Percentiles rank a stretch among this genome's conserved stretches.
These are phyloP conservation scores for Nicotiana tabacum DNA, from an alignment of 257 asterid genomes.

Conservation along the genomic window DNA sequence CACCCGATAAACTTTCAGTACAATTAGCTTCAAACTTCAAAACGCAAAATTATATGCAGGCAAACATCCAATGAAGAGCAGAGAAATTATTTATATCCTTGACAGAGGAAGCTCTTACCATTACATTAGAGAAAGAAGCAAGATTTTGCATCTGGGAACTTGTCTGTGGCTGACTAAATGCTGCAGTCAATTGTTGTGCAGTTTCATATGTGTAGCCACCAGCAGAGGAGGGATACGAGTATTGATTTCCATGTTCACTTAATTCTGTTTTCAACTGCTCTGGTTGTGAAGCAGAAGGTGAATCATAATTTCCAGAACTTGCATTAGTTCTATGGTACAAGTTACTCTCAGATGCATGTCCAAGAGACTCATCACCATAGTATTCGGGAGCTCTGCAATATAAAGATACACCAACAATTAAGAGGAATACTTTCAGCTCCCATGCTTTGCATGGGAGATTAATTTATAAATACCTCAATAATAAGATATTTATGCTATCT, in stretches of 20 bases:
- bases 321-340: slow-evolving; percentile 46
- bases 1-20: not conserved
- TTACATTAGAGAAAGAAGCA: slow-evolving; percentile 49
- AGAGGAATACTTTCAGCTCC: not conserved
- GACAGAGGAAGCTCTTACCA: slow-evolving; percentile 37
- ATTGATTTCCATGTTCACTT: slow-evolving; percentile 57
- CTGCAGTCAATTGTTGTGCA: slow-evolving; percentile 43
- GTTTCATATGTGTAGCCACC: slow-evolving; percentile 53
- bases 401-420: not conserved
- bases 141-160: slow-evolving; percentile 55
- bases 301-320: slow-evolving; percentile 44
- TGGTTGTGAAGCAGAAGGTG: slow-evolving; percentile 55
- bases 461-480: not conserved
- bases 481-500: not conserved
- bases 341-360: slow-evolving; percentile 51
- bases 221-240: slow-evolving; percentile 46
- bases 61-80: not conserved
- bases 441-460: not conserved
- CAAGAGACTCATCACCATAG: slow-evolving; percentile 52
- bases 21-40: not conserved
- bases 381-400: slow-evolving; percentile 57
- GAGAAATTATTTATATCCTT: not conserved
- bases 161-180: slow-evolving; percentile 43
- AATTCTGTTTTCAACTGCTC: slow-evolving; percentile 53
- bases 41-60: not conserved